Evolutionary conservation across 495 filamentous ascomycete species (phyloP), one percentile per base, ranked within the genome.

Genomic region (Sphaerosporella brunnea): DNA sequence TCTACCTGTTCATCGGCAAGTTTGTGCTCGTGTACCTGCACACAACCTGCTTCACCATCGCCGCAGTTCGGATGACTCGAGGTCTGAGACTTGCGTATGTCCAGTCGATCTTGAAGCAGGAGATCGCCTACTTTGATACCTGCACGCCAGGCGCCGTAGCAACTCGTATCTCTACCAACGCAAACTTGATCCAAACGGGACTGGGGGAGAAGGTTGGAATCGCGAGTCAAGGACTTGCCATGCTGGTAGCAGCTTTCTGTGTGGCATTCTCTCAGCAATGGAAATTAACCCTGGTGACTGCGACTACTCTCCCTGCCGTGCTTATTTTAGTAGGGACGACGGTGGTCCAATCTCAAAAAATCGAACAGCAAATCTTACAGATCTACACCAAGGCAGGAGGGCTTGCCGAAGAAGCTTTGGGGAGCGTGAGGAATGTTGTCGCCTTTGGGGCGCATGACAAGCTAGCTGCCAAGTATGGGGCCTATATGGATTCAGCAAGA

Each of bases 1-100:
- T 78, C 21, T 78, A 76, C 46, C 60, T 81, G 4, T 80, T 81
- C 51, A 67, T 77, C 42, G 77, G 64, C 7, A 73, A 75, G 52
- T 73, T 75, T 46, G 52, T 68, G 5, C 53, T 77, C 2, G 68
- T 68, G 38, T 79, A 78, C 53, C 60, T 77, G 25, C 42, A 53
- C 16, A 59, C 47, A 24, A 52, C 72, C 53, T 66, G 69, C 36
- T 75, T 75, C 50, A 70, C 73, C 7, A 65, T 72, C 48, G 64
- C 68, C 18, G 71, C 72, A 38, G 61, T 71, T 5, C 62, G 70
- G 21, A 73, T 77, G 32, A 76, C 73, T 3, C 68, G 72, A 0
- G 63, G 65, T 23, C 63, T 77, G 44, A 66, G 74, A 13, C 59
- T 74, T 0, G 65, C 65, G 21, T 73, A 73, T 49, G 61, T 77